Conservation (phyloP, 495 filamentous ascomycete genomes). For the Hypoxylon crocopeplum region DNA sequence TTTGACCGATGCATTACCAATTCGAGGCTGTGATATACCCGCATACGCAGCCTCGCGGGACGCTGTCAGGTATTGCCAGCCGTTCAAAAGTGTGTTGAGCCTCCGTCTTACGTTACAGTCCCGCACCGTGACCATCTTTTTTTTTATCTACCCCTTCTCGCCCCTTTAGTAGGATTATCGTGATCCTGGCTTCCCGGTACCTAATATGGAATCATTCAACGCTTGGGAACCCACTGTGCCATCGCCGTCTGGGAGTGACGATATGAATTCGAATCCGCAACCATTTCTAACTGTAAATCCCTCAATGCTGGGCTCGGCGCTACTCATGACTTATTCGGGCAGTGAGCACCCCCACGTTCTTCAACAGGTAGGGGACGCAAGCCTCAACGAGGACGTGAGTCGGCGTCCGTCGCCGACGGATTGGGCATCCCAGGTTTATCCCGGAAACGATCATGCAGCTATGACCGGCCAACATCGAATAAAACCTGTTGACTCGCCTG, state of each 20-base stretch:
- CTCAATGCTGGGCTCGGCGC: neutral
- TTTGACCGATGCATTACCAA: no score
- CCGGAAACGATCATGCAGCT: constrained; percentile 5
- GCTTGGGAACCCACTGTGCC: neutral
- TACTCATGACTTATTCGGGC: neutral
- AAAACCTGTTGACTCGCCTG: neutral
- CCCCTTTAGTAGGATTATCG: neutral
- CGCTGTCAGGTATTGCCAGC: neutral
- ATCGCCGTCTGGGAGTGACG: neutral
- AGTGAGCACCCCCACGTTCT: neutral
- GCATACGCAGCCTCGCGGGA: neutral
- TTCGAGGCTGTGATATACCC: neutral
- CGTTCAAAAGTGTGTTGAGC: constrained; percentile 4
- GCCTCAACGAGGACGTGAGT: neutral
- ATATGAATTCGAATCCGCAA: neutral
- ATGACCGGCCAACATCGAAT: neutral
- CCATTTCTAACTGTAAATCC: neutral
- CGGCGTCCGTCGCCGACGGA: neutral
- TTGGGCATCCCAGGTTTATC: neutral
- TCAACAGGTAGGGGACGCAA: neutral
- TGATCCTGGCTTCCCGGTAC: neutral
- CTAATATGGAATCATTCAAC: neutral
- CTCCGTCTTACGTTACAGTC: neutral
- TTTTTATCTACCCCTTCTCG: neutral
- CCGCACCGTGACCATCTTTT: neutral